Conservation (phyloP, 495 filamentous ascomycete species). For the Antarctomyces pellizariae region DNA sequence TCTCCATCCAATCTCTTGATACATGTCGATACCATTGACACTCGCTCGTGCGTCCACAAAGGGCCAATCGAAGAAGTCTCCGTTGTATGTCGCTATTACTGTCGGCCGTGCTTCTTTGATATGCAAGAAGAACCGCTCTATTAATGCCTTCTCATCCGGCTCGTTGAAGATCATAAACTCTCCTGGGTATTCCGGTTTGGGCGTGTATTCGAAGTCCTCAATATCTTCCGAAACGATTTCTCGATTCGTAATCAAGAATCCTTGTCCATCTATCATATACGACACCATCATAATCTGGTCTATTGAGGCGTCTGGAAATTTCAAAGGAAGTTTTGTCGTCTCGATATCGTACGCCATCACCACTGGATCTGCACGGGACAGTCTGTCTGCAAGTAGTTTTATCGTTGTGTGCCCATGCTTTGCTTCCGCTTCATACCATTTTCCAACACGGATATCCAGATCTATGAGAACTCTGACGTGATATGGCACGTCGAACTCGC, state of each 20-base stretch:
- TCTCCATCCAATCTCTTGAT: constrained; percentile 86
- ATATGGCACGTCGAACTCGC: constrained; percentile 98
- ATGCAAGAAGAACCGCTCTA: constrained; percentile 87
- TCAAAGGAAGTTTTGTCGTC: constrained; percentile 85
- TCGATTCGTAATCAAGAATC: constrained; percentile 92
- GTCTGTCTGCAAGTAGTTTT: constrained; percentile 65
- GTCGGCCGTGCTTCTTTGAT: constrained; percentile 88
- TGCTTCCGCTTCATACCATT: constrained; percentile 91
- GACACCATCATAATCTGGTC: constrained; percentile 99
- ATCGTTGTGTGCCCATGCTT: constrained; percentile 74
- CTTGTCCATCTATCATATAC: constrained; percentile 99
- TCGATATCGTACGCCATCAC: constrained; percentile 98
- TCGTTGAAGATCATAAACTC: constrained; percentile 97
- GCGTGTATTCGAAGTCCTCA: constrained; percentile 92
- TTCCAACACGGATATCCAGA: constrained; percentile 84
- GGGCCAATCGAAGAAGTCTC: constrained; percentile 99
- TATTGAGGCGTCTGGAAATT: constrained; percentile 88
- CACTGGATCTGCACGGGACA: constrained; percentile 77
- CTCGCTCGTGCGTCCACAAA: constrained; percentile 89
- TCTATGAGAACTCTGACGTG: constrained; percentile 98
- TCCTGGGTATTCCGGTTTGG: constrained; percentile 84
- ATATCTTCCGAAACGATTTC: constrained; percentile 98
- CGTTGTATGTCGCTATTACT: constrained; percentile 98
- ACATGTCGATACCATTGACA: constrained; percentile 96
- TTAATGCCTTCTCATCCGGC: constrained; percentile 64